These are phyloP conservation scores for Sapria himalayana DNA, from an alignment of 345 rosid species.

Conservation along the genomic window DNA sequence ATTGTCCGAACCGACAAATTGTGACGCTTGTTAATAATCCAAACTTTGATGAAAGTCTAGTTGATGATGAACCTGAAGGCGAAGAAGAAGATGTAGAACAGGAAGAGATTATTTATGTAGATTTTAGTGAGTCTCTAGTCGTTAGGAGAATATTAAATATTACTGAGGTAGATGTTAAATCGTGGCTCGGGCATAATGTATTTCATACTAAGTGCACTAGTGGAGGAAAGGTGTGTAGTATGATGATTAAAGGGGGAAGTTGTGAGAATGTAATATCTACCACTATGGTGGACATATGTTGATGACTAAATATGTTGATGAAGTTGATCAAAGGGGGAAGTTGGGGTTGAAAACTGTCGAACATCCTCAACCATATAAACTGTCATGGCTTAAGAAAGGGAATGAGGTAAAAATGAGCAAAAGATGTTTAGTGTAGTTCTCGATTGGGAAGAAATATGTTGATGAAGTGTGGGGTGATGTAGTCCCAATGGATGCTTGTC, in stretches of 20 bases:
- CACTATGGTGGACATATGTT: not conserved
- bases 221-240: not conserved
- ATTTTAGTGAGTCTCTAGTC: no score
- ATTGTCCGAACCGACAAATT: no score
- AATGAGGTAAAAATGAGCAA: not conserved
- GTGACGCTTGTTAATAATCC: no score
- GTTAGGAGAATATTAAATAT: no score
- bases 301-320: no score
- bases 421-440: not conserved
- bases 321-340: no score
- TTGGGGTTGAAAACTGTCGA: not conserved
- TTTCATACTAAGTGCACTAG: not conserved
- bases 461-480: not conserved
- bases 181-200: not conserved
- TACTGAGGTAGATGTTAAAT: not conserved
- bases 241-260: not conserved
- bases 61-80: no score
- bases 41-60: no score
- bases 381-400: not conserved
- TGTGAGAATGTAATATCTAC: not conserved
- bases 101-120: no score
- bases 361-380: not conserved
- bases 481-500: slow-evolving; percentile 1
- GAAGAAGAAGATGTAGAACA: no score
- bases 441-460: not conserved